Percentiles rank a stretch among this genome's conserved stretches.
Evolutionary conservation across 1,284 basidiomycete species (phyloP).

Genomic region (Mycena citricolor): DNA sequence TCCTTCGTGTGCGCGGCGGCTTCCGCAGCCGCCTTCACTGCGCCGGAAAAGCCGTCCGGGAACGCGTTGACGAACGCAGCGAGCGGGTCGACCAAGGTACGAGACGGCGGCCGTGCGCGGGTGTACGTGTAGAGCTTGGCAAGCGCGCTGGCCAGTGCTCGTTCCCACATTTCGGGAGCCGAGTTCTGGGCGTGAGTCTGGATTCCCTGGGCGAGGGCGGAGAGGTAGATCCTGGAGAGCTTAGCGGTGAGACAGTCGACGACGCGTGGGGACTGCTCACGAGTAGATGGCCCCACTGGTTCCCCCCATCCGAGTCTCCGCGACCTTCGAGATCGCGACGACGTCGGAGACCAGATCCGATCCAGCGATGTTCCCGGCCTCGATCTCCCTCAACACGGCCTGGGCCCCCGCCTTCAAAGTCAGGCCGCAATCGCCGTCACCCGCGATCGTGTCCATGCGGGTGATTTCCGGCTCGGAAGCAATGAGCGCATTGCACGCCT

Average conservation of each 20-base stretch:
- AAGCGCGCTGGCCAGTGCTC: slow-evolving; percentile 63
- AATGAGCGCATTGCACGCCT: slow-evolving; percentile 72
- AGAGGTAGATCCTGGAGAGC: slow-evolving; percentile 81
- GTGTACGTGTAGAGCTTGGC: slow-evolving; percentile 84
- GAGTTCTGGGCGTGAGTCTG: slow-evolving; percentile 41
- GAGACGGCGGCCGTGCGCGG: slow-evolving; percentile 83
- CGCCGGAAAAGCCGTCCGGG: slow-evolving; percentile 44
- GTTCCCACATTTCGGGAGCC: slow-evolving; percentile 61
- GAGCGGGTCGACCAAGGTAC: slow-evolving; percentile 90
- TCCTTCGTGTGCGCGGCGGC: slow-evolving; percentile 77
- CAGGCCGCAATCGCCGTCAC: slow-evolving; percentile 73
- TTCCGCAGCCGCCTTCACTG: slow-evolving; percentile 62
- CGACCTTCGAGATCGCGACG: slow-evolving; percentile 70
- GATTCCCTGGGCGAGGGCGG: slow-evolving; percentile 78
- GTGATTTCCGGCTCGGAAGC: slow-evolving; percentile 87
- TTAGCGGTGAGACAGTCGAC: background rate
- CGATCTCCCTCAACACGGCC: slow-evolving; percentile 51
- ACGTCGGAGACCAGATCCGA: slow-evolving; percentile 62
- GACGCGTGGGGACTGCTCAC: slow-evolving; percentile 42
- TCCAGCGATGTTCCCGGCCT: slow-evolving; percentile 52
- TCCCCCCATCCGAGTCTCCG: slow-evolving; percentile 89
- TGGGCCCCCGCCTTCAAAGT: slow-evolving; percentile 67
- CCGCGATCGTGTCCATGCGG: slow-evolving; percentile 79
- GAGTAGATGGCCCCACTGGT: slow-evolving; percentile 92
- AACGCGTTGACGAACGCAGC: slow-evolving; percentile 73